These are phyloP conservation scores for Talaromyces piceae DNA, from an alignment of 2,329 filamentous ascomycete species.

Conservation along the genomic window DNA sequence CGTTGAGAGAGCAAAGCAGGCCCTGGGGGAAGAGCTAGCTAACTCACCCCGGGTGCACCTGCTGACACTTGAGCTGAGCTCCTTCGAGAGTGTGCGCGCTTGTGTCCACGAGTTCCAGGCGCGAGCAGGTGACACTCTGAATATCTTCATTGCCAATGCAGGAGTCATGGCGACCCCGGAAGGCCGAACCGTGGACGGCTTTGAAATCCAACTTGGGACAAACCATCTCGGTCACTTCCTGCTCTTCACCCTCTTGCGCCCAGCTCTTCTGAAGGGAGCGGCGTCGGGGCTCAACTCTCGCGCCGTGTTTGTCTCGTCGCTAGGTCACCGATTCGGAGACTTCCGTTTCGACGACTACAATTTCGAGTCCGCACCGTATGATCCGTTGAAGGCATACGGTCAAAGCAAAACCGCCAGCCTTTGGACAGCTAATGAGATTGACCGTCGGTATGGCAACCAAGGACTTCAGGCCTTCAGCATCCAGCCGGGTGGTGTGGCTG, in stretches of 20 bases:
- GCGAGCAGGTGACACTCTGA: slow-evolving; percentile 17
- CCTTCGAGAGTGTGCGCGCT: not conserved
- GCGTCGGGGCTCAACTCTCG: slow-evolving; percentile 11
- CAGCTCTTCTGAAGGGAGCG: slow-evolving; percentile 18
- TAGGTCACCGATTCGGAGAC: slow-evolving; percentile 18
- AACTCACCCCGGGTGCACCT: not conserved
- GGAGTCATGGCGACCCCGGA: slow-evolving; percentile 23
- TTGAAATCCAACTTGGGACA: slow-evolving; percentile 27
- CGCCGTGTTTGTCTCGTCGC: slow-evolving; percentile 17
- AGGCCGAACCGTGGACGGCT: slow-evolving; percentile 20
- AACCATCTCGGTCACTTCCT: slow-evolving; percentile 31
- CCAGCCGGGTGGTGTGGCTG: slow-evolving; percentile 3
- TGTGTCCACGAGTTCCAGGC: not conserved
- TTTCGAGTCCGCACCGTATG: slow-evolving; percentile 21
- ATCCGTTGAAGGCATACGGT: slow-evolving; percentile 10
- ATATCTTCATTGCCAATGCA: slow-evolving; percentile 28
- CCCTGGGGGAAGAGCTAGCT: not conserved
- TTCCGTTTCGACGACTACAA: slow-evolving; percentile 34
- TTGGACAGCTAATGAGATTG: slow-evolving; percentile 7
- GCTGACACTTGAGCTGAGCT: not conserved
- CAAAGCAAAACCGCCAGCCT: slow-evolving; percentile 11
- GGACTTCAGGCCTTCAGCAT: slow-evolving; percentile 5
- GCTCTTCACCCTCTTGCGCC: slow-evolving; percentile 24
- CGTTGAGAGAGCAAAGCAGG: slow-evolving; percentile 1
- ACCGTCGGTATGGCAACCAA: not conserved